A percentile compares a stretch with the other conserved stretches of the same genome.
These are phyloP conservation scores for Rostrohypoxylon terebratum DNA, from an alignment of 495 filamentous ascomycete species.

Conservation along the genomic window DNA sequence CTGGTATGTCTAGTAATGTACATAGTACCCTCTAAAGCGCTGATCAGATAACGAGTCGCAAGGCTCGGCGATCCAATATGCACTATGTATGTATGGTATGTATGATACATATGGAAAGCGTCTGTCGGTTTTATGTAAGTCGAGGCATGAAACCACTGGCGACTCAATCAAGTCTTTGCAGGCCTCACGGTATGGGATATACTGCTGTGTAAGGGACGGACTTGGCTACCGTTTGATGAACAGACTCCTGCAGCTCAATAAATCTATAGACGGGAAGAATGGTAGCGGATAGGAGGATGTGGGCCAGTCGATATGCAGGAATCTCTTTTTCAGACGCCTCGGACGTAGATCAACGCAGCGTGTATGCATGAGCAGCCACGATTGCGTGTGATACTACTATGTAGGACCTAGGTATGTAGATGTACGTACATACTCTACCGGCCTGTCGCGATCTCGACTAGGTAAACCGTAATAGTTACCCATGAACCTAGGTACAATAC, in stretches of 20 bases:
- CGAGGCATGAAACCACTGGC: neutral
- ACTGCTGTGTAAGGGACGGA: slow-evolving; percentile 27
- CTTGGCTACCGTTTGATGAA: slow-evolving; percentile 16
- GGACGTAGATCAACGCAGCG: slow-evolving; percentile 28
- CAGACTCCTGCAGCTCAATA: slow-evolving; percentile 16
- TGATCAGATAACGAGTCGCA: neutral
- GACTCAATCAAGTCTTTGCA: slow-evolving; percentile 3
- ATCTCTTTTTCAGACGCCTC: slow-evolving; percentile 14
- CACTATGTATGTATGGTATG: no score
- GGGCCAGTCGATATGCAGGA: slow-evolving; percentile 7
- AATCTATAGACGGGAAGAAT: neutral
- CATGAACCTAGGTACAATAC: no score
- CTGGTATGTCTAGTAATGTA: no score
- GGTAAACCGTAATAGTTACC: no score
- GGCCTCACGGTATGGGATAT: neutral
- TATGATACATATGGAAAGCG: neutral
- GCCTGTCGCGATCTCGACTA: slow-evolving; percentile 17
- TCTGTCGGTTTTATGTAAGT: neutral
- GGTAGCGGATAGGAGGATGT: neutral
- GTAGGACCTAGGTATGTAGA: no score
- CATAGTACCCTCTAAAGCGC: neutral
- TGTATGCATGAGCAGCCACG: slow-evolving; percentile 32
- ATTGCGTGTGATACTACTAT: slow-evolving; percentile 17
- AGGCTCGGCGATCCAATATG: neutral
- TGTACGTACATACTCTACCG: slow-evolving; percentile 13